These are phyloP conservation scores for Whalleya microplaca DNA, from an alignment of 2,329 filamentous ascomycete species.

Conservation along the genomic window DNA sequence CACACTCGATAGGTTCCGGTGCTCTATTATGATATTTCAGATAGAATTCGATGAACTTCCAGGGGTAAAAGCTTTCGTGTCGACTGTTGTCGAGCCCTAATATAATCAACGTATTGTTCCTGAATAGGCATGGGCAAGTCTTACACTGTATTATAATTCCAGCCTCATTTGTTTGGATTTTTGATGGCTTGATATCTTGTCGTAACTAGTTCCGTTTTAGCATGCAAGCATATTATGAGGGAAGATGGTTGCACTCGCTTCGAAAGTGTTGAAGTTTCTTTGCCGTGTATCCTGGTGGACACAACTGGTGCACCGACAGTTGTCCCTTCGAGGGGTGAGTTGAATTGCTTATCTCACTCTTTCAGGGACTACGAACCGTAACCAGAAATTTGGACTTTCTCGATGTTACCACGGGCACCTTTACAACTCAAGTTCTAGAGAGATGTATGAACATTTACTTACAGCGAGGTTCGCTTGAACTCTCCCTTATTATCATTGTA, in stretches of 20 bases:
- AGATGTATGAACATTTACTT: no score
- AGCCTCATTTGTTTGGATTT: constrained; percentile 38
- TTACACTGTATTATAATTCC: constrained; percentile 56
- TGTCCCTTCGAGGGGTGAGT: constrained; percentile 56
- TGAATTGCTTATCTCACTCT: not conserved
- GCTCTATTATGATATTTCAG: constrained; percentile 38
- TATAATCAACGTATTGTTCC: constrained; percentile 16
- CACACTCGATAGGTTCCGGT: constrained; percentile 41
- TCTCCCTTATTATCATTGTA: constrained; percentile 10
- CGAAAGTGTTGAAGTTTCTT: constrained; percentile 69
- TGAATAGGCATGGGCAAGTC: not conserved
- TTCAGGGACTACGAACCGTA: constrained; percentile 36
- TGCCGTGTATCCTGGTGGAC: constrained; percentile 73
- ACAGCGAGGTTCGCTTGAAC: constrained; percentile 26
- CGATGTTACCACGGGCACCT: constrained; percentile 14
- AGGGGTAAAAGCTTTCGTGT: constrained; percentile 70
- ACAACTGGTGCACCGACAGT: constrained; percentile 70
- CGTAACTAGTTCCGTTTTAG: constrained; percentile 47
- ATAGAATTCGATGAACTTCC: constrained; percentile 62
- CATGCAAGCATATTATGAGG: not conserved
- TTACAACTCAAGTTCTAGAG: not conserved
- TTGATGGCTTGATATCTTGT: constrained; percentile 42
- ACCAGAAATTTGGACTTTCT: constrained; percentile 44
- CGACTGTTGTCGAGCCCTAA: constrained; percentile 67
- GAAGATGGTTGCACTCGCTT: constrained; percentile 46